Conservation (phyloP, 768 basidiomycete genomes). For the Termitomyces heimii region DNA sequence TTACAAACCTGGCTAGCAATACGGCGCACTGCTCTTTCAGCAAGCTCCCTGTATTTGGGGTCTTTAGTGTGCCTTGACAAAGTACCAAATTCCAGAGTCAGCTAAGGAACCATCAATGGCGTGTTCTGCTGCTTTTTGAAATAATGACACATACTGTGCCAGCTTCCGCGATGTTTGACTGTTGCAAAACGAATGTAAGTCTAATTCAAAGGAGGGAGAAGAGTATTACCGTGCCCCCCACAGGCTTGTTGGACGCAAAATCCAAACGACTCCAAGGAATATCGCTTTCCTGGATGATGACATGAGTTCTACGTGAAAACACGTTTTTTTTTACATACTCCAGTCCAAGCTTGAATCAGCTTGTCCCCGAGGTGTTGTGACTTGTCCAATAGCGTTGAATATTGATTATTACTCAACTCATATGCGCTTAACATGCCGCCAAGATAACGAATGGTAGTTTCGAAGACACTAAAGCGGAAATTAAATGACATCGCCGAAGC, state of each 20-base stretch:
- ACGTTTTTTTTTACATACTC: conserved; percentile 28
- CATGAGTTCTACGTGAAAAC: not conserved
- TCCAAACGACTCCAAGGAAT: conserved; percentile 36
- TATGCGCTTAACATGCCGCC: conserved; percentile 68
- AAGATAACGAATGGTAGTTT: conserved; percentile 71
- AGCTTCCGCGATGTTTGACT: conserved; percentile 54
- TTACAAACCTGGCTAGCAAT: conserved; percentile 37
- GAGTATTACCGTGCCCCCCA: conserved; percentile 15
- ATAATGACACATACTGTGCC: conserved; percentile 32
- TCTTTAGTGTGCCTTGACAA: conserved; percentile 52
- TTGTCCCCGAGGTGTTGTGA: conserved; percentile 60
- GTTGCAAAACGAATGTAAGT: not conserved
- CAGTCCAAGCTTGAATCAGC: conserved; percentile 54
- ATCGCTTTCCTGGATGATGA: conserved; percentile 25
- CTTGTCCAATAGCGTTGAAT: conserved; percentile 48
- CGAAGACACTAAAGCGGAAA: conserved; percentile 47
- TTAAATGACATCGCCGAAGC: not conserved
- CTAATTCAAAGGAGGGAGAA: not conserved
- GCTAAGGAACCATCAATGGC: conserved; percentile 23
- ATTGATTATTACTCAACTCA: conserved; percentile 51
- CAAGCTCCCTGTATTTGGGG: conserved; percentile 50
- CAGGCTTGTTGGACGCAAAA: conserved; percentile 40
- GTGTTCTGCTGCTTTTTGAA: not conserved
- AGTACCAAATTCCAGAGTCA: conserved; percentile 49
- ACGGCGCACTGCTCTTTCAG: conserved; percentile 42